These are phyloP conservation scores for Geum urbanum DNA, from an alignment of 306 rosid species.

Conservation along the genomic window DNA sequence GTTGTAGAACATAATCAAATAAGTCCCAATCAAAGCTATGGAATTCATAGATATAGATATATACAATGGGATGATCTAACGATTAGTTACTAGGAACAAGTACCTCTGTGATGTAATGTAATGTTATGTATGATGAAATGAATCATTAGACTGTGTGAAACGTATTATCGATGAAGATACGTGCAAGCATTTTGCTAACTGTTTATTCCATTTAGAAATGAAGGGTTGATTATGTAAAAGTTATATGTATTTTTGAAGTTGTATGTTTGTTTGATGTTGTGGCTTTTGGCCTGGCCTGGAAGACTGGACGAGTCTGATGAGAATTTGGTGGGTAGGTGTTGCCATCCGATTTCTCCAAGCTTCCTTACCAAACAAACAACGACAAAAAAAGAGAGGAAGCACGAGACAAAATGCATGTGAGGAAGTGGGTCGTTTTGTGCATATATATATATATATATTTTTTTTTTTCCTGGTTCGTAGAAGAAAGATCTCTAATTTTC, in stretches of 20 bases:
- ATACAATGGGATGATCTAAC: slow-evolving; percentile 21
- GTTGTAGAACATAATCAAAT: slow-evolving; percentile 41
- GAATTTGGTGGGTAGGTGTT: slow-evolving; percentile 3
- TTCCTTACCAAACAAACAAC: slow-evolving; percentile 1
- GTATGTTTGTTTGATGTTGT: neutral
- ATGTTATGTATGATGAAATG: neutral
- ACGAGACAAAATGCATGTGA: slow-evolving; percentile 27
- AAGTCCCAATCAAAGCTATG: slow-evolving; percentile 21
- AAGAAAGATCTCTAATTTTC: neutral
- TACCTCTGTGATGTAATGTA: neutral
- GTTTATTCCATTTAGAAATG: neutral
- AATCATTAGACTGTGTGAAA: slow-evolving; percentile 5
- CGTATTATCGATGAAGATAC: slow-evolving; percentile 8
- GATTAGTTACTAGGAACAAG: neutral
- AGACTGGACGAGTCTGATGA: slow-evolving; percentile 6
- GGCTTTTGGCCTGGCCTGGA: neutral
- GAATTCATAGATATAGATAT: slow-evolving; percentile 12
- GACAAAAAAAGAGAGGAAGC: neutral
- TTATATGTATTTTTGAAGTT: neutral
- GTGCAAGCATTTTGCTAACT: neutral
- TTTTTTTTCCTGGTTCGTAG: neutral
- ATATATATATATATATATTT: too few relatives aligned
- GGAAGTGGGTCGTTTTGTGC: slow-evolving; percentile 3
- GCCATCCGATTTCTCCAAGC: slow-evolving; percentile 7
- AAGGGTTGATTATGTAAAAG: neutral